Evolutionary conservation across 2,329 filamentous ascomycete genomes (phyloP).

Genomic region (Cladophialophora exuberans): DNA sequence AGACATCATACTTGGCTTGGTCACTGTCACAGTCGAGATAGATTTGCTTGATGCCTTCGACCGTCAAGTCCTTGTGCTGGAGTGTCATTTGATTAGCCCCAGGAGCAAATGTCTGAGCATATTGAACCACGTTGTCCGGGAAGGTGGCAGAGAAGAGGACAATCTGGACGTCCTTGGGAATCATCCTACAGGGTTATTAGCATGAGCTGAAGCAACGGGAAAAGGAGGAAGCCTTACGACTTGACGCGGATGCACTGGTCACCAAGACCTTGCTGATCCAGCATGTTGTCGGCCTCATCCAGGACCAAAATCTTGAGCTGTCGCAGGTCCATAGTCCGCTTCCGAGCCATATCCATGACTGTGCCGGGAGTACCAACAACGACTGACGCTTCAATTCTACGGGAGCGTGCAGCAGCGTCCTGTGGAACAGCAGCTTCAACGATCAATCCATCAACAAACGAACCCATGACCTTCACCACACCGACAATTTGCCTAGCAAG

Average conservation of each 20-base stretch:
- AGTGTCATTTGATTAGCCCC: conserved; percentile 85
- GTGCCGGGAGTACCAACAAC: conserved; percentile 94
- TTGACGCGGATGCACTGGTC: conserved; percentile 94
- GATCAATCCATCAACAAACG: conserved; percentile 75
- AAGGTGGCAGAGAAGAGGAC: conserved; percentile 96
- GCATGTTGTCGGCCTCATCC: conserved; percentile 98
- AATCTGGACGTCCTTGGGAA: conserved; percentile 77
- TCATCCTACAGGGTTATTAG: conserved; percentile 58
- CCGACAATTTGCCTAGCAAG: conserved; percentile 91
- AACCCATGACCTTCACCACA: conserved; percentile 81
- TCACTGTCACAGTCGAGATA: conserved; percentile 90
- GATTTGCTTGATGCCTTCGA: conserved; percentile 96
- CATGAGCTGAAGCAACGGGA: background rate
- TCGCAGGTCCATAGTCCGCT: conserved; percentile 71
- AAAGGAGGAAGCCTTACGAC: conserved; percentile 59
- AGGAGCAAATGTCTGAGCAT: conserved; percentile 82
- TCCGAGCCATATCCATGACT: conserved; percentile 82
- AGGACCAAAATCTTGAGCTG: conserved; percentile 82
- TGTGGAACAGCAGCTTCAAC: conserved; percentile 82
- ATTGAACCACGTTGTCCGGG: conserved; percentile 81
- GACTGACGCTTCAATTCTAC: conserved; percentile 73
- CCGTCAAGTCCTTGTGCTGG: conserved; percentile 87
- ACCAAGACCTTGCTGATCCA: conserved; percentile 91
- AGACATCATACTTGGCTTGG: conserved; percentile 80
- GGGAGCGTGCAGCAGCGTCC: conserved; percentile 69